A percentile compares a stretch with the other conserved stretches of the same genome.
Evolutionary conservation across 805 yeast genomes (phyloP).

Genomic region (Ogataea naganishii): DNA sequence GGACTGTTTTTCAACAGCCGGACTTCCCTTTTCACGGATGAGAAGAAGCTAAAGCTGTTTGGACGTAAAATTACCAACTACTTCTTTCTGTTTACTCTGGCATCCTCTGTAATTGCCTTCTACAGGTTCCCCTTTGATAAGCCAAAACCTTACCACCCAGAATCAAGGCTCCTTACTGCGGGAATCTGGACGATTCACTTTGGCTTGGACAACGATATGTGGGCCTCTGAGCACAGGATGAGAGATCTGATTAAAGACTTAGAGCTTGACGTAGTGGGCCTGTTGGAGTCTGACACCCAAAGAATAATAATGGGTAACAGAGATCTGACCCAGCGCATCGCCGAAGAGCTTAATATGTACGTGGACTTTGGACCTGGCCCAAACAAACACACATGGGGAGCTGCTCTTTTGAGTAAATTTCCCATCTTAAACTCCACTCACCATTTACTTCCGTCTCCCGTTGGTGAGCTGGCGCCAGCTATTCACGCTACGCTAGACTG

Average conservation of each 20-base stretch:
- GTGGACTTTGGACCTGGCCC: conserved; percentile 98
- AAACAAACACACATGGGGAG: conserved; percentile 97
- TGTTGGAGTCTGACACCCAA: conserved; percentile 90
- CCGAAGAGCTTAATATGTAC: conserved; percentile 90
- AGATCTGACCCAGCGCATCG: conserved; percentile 83
- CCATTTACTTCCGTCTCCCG: conserved; percentile 91
- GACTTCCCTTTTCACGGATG: background rate
- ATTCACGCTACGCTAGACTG: conserved; percentile 92
- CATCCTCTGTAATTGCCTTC: conserved; percentile 45
- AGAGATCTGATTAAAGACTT: conserved; percentile 72
- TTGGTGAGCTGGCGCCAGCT: conserved; percentile 97
- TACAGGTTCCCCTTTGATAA: conserved; percentile 49
- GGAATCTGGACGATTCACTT: conserved; percentile 99
- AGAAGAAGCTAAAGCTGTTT: background rate
- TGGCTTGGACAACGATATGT: conserved; percentile 95
- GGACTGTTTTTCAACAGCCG: conserved; percentile 37
- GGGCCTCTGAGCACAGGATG: conserved; percentile 94
- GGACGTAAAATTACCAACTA: conserved; percentile 17
- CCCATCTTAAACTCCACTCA: conserved; percentile 89
- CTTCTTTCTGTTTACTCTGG: conserved; percentile 27
- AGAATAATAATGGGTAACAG: conserved; percentile 92
- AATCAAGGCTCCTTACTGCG: conserved; percentile 72
- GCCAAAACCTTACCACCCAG: conserved; percentile 62
- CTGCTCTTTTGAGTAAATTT: conserved; percentile 84
- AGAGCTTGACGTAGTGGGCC: conserved; percentile 84